Base-by-base conservation (phyloP, 495 filamentous ascomycete species). In the Rhypophila decipiens region DNA sequence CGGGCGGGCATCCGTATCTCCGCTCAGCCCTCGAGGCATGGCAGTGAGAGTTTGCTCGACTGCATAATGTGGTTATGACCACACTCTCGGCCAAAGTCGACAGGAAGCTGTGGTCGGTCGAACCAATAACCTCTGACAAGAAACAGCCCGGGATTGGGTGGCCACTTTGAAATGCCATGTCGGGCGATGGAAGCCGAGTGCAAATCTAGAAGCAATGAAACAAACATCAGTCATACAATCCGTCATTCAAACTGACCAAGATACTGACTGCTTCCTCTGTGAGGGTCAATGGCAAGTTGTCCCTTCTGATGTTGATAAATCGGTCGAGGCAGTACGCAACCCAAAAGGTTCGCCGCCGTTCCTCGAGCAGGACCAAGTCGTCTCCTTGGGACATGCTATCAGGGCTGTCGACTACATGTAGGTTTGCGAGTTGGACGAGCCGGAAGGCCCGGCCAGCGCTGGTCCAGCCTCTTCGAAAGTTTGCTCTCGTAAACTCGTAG, bases 381-480 rank as follows among this genome's bases (percentile, higher is more conserved):
- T 54, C 61, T 0, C 44, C 55, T 18, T 49, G 48, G n/a, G 39
- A 10, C 17, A n/a, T 7, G 17, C 34, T 49, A 7, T 59, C 67
- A 0, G 57, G 57, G 12, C 51, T 59, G 44, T 81, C 77, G 4
- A 79, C 46, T 36, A 77, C 73, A 42, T 77, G 67, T 7, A 80
- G 55, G 8, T 68, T 66, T 40, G 71, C 59, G 0, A 77, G 60
- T 49, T 80, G 72, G 0, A 78, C 69, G 1, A 80, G 57, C 0
- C 77, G 71, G 49, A 79, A 77, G 0, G 72, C 71, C 5, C 75
- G 62, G 0, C 77, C 78, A 0, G 75, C 73, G n/a, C 72, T 80
- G 34, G 76, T 63, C 69, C 71, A 77, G 1, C 67, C 75, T 4
- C 73, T 67, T 4, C 70, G 64, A 27, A 70, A 68, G 20, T 65